phyloP scores from a whole-genome alignment of 2,329 filamentous ascomycete genomes.

The Neopestalotiopsis clavispora region DNA sequence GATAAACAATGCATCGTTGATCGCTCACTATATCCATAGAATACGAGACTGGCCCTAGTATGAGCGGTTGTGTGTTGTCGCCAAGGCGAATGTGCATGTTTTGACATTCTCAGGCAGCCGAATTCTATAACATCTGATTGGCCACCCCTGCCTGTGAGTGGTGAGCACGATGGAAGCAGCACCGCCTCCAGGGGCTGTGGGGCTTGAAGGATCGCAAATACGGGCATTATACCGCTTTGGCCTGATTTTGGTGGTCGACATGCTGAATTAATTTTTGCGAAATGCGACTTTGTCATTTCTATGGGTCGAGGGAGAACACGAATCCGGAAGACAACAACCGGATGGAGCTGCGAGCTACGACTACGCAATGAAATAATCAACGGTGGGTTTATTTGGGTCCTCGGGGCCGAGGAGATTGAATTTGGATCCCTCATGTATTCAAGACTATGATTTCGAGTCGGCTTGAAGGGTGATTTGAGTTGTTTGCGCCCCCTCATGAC shows the following conservation, averaged over 20 bases:
- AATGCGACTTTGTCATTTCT: background rate
- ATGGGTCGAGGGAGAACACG: background rate
- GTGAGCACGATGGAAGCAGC: background rate
- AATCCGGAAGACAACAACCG: background rate
- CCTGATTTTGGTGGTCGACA: background rate
- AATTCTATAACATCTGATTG: conserved; percentile 13
- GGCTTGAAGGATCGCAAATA: background rate
- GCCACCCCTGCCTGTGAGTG: background rate
- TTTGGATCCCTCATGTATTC: background rate
- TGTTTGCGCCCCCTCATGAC: background rate
- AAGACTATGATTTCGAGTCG: background rate
- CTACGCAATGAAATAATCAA: too few relatives aligned
- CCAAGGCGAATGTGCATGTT: background rate
- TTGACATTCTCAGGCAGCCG: conserved; percentile 9
- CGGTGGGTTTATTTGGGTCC: too few relatives aligned
- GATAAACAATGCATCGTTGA: background rate
- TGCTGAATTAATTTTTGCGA: background rate
- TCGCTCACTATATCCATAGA: background rate
- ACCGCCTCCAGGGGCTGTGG: background rate
- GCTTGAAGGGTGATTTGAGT: background rate
- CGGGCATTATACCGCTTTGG: background rate
- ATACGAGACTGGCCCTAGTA: background rate
- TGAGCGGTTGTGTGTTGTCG: background rate
- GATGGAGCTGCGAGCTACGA: too few relatives aligned
- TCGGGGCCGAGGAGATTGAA: too few relatives aligned